Conservation (phyloP, 1,284 basidiomycete genomes). For the Schizophyllum commune region DNA sequence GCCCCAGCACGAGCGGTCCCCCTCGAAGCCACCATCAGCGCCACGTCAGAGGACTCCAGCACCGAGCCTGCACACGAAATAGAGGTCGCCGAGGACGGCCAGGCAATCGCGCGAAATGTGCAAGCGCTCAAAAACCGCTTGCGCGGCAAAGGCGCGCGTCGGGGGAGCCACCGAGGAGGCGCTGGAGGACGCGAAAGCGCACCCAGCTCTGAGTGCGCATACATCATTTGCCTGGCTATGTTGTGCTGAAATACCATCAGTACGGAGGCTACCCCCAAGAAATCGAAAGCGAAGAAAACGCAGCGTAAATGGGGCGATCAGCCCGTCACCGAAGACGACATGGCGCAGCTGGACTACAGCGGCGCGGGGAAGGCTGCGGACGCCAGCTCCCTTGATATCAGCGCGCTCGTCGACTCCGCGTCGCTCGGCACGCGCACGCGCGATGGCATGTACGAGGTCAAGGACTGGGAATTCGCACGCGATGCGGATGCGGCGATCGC, state of each 20-base stretch:
- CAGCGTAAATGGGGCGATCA: conserved; percentile 92
- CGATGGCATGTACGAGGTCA: conserved; percentile 90
- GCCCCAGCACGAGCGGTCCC: conserved; percentile 31
- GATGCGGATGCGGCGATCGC: conserved; percentile 52
- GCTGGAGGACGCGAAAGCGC: conserved; percentile 56
- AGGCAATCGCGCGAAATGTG: conserved; percentile 89
- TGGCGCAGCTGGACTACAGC: conserved; percentile 87
- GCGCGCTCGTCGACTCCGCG: conserved; percentile 65
- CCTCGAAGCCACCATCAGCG: conserved; percentile 35
- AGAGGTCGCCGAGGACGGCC: conserved; percentile 45
- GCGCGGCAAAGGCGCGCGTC: conserved; percentile 57
- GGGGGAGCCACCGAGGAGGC: conserved; percentile 39
- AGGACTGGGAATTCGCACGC: conserved; percentile 77
- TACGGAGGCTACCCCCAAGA: conserved; percentile 47
- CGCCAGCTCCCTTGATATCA: conserved; percentile 41
- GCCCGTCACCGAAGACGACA: conserved; percentile 72
- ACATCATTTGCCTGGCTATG: conserved; percentile 1
- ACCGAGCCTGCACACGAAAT: conserved; percentile 15
- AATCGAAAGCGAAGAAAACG: conserved; percentile 57
- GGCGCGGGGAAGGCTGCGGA: conserved; percentile 30
- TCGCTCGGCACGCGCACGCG: conserved; percentile 75
- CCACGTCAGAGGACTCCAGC: conserved; percentile 57
- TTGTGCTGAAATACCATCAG: conserved; percentile 24
- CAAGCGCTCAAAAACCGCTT: conserved; percentile 84
- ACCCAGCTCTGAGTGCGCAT: conserved; percentile 55